Evolutionary conservation across 768 basidiomycete species (phyloP).

Genomic region (Kondoa subrosea): DNA sequence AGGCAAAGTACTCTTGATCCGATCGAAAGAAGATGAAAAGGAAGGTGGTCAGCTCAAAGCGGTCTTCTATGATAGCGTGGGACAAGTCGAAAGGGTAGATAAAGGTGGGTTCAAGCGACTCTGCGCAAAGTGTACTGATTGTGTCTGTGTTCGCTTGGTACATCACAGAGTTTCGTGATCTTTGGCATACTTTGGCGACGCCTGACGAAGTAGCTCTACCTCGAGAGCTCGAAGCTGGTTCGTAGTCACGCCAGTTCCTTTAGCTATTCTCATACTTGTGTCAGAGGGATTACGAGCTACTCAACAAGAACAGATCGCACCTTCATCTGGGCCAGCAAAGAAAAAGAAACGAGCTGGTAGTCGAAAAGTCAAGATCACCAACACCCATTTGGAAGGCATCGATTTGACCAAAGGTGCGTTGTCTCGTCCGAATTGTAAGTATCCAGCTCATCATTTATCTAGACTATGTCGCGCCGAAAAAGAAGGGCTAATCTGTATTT

Average conservation of each 20-base stretch:
- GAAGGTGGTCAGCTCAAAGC: constrained; percentile 26
- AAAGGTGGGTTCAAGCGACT: constrained; percentile 45
- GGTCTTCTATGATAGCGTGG: constrained; percentile 26
- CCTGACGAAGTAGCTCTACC: constrained; percentile 72
- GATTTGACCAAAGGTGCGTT: constrained; percentile 48
- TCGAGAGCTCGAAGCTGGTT: constrained; percentile 58
- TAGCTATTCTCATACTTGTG: not conserved
- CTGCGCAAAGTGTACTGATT: not conserved
- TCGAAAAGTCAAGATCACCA: constrained; percentile 67
- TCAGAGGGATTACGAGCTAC: constrained; percentile 37
- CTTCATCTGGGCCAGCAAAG: constrained; percentile 46
- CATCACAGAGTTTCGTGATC: constrained; percentile 61
- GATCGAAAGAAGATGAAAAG: constrained; percentile 44
- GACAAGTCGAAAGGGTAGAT: constrained; percentile 40
- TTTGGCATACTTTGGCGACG: constrained; percentile 71
- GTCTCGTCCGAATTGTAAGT: not conserved
- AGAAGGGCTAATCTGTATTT: not conserved
- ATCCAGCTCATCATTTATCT: not conserved
- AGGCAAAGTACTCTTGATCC: constrained; percentile 72
- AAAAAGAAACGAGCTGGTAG: constrained; percentile 63
- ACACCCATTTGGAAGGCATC: constrained; percentile 64
- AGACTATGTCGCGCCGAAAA: not conserved
- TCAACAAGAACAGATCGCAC: constrained; percentile 45
- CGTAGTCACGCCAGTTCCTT: constrained; percentile 18
- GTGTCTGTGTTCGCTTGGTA: not conserved